Base-by-base conservation (phyloP, 768 basidiomycete genomes). In the Fomitopsis serialis region DNA sequence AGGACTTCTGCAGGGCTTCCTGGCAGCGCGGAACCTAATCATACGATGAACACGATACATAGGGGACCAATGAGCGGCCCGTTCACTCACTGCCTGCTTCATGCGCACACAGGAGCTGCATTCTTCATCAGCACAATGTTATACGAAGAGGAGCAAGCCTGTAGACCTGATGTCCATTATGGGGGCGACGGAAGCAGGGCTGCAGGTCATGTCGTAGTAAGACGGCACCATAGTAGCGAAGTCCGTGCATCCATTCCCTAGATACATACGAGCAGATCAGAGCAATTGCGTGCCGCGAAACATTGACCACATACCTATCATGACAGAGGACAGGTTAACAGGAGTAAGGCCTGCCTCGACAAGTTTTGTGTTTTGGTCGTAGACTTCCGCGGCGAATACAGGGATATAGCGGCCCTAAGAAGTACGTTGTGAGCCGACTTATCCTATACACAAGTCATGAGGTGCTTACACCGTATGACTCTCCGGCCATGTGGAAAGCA, bases 151-250 rank as follows among this genome's bases (percentile, higher is more conserved):
- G n/a, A 10, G 43, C 24, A 40, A 40, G 50, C 21, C 15, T 8
- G 1, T 1, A 51, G 32, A 68, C 68, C 74, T 75, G 37, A 84
- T 82, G 25, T 70, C 74, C 40, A 69, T 56, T 36, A 80, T 63
- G 5, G 79, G 84, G 23, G 63, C 65, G 24, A 78, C 63, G 13
- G 80, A 78, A 1, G 77, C 52, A 24, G 53, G 48, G 25, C 44
- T 53, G 61, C 87, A 88, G 23, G 71, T 68, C 66, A 86, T 76
- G 48, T 84, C 79, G 54, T 78, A 69, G 54, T 75, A 78, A 2
- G 77, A 71, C 5, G 69, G 59, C 2, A 56, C 50, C 71, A 77
- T 68, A 1, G 69, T 70, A 48, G 58, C 63, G 48, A 59, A 70
- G 58, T 78, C 74, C 0, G 71, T 73, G 42, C 72, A 60, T 19